These are phyloP conservation scores for Wallacemonas collosoma DNA, from an alignment of 208 protist genomes.

Conservation along the genomic window DNA sequence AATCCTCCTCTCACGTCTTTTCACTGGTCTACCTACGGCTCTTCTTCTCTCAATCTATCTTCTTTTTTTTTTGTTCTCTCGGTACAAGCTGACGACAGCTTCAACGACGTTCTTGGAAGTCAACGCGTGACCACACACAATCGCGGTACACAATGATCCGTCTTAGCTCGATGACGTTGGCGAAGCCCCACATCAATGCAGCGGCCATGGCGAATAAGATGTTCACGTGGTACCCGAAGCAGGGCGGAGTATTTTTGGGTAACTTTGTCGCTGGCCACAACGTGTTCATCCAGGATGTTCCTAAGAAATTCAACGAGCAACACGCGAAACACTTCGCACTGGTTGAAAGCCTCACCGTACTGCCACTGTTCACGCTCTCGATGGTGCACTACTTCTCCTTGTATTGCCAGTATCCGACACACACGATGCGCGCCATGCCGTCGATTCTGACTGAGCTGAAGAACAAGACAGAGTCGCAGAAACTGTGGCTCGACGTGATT, in stretches of 20 bases:
- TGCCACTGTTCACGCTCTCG: slow-evolving; percentile 68
- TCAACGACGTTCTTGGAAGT: too few relatives aligned
- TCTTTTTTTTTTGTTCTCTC: too few relatives aligned
- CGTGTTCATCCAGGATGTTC: slow-evolving; percentile 72
- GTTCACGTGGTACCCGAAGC: slow-evolving; percentile 56
- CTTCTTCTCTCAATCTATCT: too few relatives aligned
- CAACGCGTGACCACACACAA: too few relatives aligned
- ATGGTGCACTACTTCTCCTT: slow-evolving; percentile 87
- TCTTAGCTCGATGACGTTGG: neutral
- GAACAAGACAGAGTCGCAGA: slow-evolving; percentile 50
- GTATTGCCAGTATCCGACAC: slow-evolving; percentile 68
- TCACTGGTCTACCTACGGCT: too few relatives aligned
- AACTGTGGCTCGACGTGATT: slow-evolving; percentile 55
- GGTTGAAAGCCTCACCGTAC: slow-evolving; percentile 62
- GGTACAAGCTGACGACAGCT: too few relatives aligned
- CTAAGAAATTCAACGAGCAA: slow-evolving; percentile 63
- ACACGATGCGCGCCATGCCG: slow-evolving; percentile 35
- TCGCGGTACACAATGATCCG: slow-evolving; percentile 13
- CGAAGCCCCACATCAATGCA: neutral
- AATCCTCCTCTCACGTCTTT: too few relatives aligned
- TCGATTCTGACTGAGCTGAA: slow-evolving; percentile 51
- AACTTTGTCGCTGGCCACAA: slow-evolving; percentile 79
- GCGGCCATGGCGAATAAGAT: slow-evolving; percentile 9
- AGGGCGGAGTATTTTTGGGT: slow-evolving; percentile 67
- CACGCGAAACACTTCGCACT: slow-evolving; percentile 79